These are phyloP conservation scores for Pythium scleroteichum DNA, from an alignment of 352 stramenopile genomes.

Conservation along the genomic window DNA sequence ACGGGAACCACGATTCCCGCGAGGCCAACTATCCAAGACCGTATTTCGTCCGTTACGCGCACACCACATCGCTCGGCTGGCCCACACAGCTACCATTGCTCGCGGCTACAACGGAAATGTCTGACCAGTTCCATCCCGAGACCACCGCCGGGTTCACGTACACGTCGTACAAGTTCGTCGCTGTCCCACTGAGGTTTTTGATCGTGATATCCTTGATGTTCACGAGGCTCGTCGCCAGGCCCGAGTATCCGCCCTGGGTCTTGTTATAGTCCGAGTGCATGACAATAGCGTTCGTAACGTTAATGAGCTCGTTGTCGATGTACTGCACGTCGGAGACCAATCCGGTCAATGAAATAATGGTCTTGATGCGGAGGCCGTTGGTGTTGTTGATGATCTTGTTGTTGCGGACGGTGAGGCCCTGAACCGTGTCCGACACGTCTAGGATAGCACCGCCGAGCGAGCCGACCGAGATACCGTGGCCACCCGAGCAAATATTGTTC, in stretches of 20 bases:
- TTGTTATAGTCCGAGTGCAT: constrained; percentile 43
- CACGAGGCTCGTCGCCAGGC: constrained; percentile 26
- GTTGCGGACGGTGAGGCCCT: constrained; percentile 24
- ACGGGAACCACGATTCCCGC: too few relatives aligned
- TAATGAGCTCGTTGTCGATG: constrained; percentile 27
- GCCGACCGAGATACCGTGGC: constrained; percentile 37
- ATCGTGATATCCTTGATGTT: constrained; percentile 32
- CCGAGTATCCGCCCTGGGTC: constrained; percentile 30
- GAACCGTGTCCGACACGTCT: constrained; percentile 27
- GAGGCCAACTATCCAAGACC: too few relatives aligned
- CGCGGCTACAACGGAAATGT: constrained; percentile 2
- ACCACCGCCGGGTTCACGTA: constrained; percentile 25
- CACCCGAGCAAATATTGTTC: constrained; percentile 11
- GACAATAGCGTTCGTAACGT: constrained; percentile 35
- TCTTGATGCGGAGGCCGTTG: constrained; percentile 43
- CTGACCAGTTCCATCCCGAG: constrained; percentile 7
- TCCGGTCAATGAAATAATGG: constrained; percentile 27
- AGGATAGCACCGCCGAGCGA: constrained; percentile 28
- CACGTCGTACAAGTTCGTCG: constrained; percentile 40
- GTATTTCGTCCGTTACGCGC: too few relatives aligned
- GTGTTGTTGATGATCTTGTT: constrained; percentile 36
- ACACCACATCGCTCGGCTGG: too few relatives aligned
- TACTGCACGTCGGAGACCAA: constrained; percentile 27
- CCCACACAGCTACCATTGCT: neutral
- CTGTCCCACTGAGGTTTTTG: constrained; percentile 26